phyloP scores from a whole-genome alignment of 2,329 filamentous ascomycete genomes.

The Delphinella strobiligena region DNA sequence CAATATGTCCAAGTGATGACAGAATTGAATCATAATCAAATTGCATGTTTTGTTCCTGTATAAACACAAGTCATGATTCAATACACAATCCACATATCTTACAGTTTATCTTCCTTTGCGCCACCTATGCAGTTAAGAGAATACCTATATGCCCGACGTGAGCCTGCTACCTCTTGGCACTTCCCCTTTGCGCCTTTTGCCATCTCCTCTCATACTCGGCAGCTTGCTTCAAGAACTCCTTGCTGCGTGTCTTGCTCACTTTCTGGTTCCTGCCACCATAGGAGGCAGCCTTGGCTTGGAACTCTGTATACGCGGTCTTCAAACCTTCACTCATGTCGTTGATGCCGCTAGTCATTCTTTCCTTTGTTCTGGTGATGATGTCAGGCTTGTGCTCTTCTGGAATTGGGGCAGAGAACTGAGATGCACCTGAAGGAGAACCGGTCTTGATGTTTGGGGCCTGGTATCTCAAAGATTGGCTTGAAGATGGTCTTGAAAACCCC shows the following conservation, averaged over 20 bases:
- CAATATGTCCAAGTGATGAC: no score
- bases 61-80: no score
- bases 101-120: no score
- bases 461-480: slow-evolving; percentile 2
- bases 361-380: slow-evolving; percentile 2
- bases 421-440: neutral
- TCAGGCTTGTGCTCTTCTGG: slow-evolving; percentile 1
- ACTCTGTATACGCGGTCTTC: neutral
- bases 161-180: no score
- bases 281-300: neutral
- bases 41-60: no score
- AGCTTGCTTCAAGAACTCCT: slow-evolving; percentile 9
- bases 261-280: slow-evolving; percentile 1
- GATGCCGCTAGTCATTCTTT: slow-evolving; percentile 4
- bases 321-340: slow-evolving; percentile 6
- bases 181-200: slow-evolving; percentile 7
- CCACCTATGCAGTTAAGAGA: no score
- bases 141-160: no score
- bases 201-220: slow-evolving; percentile 10
- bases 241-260: slow-evolving; percentile 7
- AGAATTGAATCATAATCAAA: no score
- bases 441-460: slow-evolving; percentile 8
- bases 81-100: no score
- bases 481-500: slow-evolving; percentile 2
- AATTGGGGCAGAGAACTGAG: neutral